These are phyloP conservation scores for Volvox reticuliferus DNA, from an alignment of 139 green algal species.

Conservation along the genomic window DNA sequence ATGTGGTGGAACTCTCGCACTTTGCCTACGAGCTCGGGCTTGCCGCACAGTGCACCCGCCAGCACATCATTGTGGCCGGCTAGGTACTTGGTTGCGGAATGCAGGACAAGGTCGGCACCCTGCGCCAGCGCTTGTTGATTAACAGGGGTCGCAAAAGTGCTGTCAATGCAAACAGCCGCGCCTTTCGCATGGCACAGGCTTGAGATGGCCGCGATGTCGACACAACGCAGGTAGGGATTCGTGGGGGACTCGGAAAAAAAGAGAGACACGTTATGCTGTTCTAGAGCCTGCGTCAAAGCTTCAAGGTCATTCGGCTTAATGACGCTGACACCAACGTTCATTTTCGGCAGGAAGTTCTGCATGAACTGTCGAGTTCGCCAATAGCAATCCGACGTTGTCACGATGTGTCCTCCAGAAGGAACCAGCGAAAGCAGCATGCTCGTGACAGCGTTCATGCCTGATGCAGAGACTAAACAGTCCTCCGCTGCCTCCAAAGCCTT, in stretches of 20 bases:
- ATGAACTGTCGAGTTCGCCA: slow-evolving; percentile 97
- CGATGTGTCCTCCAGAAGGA: slow-evolving; percentile 95
- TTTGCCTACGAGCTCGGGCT: slow-evolving; percentile 81
- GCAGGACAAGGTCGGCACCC: slow-evolving; percentile 98
- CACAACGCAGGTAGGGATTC: slow-evolving; percentile 98
- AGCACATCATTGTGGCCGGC: slow-evolving; percentile 99
- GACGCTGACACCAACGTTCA: slow-evolving; percentile 87
- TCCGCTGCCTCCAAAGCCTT: slow-evolving; percentile 95
- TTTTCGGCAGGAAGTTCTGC: slow-evolving; percentile 97
- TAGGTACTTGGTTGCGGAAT: slow-evolving; percentile 99
- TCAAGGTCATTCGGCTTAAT: slow-evolving; percentile 96
- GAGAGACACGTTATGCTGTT: slow-evolving; percentile 80
- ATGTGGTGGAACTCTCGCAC: slow-evolving; percentile 97
- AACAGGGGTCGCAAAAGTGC: slow-evolving; percentile 96
- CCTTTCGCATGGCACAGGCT: slow-evolving; percentile 81
- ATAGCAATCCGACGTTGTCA: slow-evolving; percentile 99
- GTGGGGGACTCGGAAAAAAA: slow-evolving; percentile 99
- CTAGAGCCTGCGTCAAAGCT: slow-evolving; percentile 79
- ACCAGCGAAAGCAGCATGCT: slow-evolving; percentile 99
- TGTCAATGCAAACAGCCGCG: slow-evolving; percentile 94
- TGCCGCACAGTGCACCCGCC: slow-evolving; percentile 88
- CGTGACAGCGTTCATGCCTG: slow-evolving; percentile 97
- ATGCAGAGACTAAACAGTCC: slow-evolving; percentile 93
- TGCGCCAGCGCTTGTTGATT: slow-evolving; percentile 88
- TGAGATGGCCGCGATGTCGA: slow-evolving; percentile 92